Percentiles rank a stretch among this genome's conserved stretches.
phyloP scores from a whole-genome alignment of 1,284 basidiomycete genomes.

The Ganoderma multipileum region DNA sequence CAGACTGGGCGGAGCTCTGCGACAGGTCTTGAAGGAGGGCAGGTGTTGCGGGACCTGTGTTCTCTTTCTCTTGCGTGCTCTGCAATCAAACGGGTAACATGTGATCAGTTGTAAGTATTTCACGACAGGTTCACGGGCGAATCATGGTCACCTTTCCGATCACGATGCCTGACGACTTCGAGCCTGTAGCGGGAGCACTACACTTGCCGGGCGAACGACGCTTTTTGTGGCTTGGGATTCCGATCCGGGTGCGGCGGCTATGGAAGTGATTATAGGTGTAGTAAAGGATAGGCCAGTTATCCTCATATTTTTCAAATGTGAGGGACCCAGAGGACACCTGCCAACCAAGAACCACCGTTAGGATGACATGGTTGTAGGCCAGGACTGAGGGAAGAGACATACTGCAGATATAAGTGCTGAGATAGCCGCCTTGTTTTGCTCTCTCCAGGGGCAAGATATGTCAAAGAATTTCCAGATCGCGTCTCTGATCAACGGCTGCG shows the following conservation, averaged over 20 bases:
- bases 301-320: constrained; percentile 5
- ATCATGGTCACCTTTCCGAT: neutral
- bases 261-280: neutral
- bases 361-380: no score
- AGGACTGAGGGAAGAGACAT: neutral
- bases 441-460: neutral
- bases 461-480: neutral
- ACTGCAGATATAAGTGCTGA: neutral
- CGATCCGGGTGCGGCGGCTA: neutral
- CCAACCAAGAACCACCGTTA: neutral
- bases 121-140: neutral
- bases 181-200: neutral
- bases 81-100: neutral
- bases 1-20: neutral
- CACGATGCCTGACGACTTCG: neutral
- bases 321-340: constrained; percentile 4
- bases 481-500: neutral
- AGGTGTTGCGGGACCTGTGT: neutral
- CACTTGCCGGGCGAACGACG: neutral
- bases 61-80: neutral
- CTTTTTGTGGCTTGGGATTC: neutral
- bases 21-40: neutral
- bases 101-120: neutral
- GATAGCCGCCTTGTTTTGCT: neutral
- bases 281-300: constrained; percentile 3